Conservation (phyloP, 805 yeast genomes). For the Kodamaea jinghongensis region DNA sequence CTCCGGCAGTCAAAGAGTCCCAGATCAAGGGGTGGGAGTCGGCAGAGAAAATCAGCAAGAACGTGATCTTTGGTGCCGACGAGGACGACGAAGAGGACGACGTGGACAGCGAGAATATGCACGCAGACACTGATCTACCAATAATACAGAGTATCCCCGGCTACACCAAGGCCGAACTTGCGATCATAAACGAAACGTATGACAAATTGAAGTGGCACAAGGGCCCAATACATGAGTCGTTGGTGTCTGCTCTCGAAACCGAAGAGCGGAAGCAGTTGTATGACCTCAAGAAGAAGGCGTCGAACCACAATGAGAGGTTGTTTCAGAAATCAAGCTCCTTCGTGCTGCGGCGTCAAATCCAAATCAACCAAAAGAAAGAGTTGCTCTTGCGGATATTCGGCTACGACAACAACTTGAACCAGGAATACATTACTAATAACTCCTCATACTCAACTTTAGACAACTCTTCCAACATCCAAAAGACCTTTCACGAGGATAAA, state of each 20-base stretch:
- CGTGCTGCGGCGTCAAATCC: slow-evolving; percentile 36
- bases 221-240: background rate
- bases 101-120: slow-evolving; percentile 12
- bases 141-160: slow-evolving; percentile 33
- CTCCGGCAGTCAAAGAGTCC: slow-evolving; percentile 38
- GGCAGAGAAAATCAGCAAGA: slow-evolving; percentile 38
- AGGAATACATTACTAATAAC: slow-evolving; percentile 40
- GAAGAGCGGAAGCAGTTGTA: slow-evolving; percentile 11
- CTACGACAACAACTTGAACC: slow-evolving; percentile 35
- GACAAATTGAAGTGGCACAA: slow-evolving; percentile 4
- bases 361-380: slow-evolving; percentile 40
- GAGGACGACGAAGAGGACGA: slow-evolving; percentile 23
- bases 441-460: slow-evolving; percentile 38
- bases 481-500: slow-evolving; percentile 41
- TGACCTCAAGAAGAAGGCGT: slow-evolving; percentile 16
- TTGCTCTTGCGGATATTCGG: slow-evolving; percentile 39
- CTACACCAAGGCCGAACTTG: slow-evolving; percentile 35
- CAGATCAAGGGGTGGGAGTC: slow-evolving; percentile 46
- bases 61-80: slow-evolving; percentile 33
- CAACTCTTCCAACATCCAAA: slow-evolving; percentile 34
- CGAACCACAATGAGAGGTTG: slow-evolving; percentile 30
- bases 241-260: slow-evolving; percentile 1
- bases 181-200: slow-evolving; percentile 13
- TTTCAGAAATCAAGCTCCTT: slow-evolving; percentile 33
- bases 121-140: background rate